Percentiles rank a stretch among this genome's conserved stretches.
Conservation (phyloP, 805 yeast species). For the Candida xyloterini region DNA sequence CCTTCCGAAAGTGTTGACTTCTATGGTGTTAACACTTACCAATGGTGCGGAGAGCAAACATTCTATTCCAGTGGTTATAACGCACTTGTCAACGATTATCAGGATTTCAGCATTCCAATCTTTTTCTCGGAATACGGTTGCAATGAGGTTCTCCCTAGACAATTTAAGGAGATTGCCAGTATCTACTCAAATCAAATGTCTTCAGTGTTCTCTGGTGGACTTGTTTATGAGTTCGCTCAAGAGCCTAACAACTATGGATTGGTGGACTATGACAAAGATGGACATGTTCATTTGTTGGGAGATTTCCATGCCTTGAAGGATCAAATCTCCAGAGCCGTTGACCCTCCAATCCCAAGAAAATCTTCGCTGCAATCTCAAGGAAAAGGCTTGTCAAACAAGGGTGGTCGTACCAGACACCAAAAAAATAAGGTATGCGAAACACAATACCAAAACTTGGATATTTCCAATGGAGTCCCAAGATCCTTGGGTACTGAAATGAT, state of each 20-base stretch:
- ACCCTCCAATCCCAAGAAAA: constrained; percentile 26
- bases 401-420: constrained; percentile 16
- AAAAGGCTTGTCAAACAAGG: constrained; percentile 20
- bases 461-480: constrained; percentile 43
- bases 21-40: constrained; percentile 78
- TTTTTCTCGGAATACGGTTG: constrained; percentile 93
- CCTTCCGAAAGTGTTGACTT: constrained; percentile 65
- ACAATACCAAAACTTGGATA: constrained; percentile 42
- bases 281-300: constrained; percentile 40
- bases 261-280: constrained; percentile 46
- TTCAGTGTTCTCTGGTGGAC: constrained; percentile 77
- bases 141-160: constrained; percentile 74
- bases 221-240: constrained; percentile 77
- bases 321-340: constrained; percentile 39
- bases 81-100: constrained; percentile 67
- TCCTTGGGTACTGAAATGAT: constrained; percentile 43
- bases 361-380: constrained; percentile 17
- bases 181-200: constrained; percentile 73
- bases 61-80: constrained; percentile 74
- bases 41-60: constrained; percentile 87
- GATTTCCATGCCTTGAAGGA: constrained; percentile 44
- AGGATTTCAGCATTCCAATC: constrained; percentile 67
- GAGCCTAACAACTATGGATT: constrained; percentile 80
- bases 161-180: constrained; percentile 70
- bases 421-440: constrained; percentile 33